Percentiles rank a stretch among this genome's conserved stretches.
Evolutionary conservation across 1,139 yeast genomes (phyloP).

Genomic region (Torulaspora globosa): DNA sequence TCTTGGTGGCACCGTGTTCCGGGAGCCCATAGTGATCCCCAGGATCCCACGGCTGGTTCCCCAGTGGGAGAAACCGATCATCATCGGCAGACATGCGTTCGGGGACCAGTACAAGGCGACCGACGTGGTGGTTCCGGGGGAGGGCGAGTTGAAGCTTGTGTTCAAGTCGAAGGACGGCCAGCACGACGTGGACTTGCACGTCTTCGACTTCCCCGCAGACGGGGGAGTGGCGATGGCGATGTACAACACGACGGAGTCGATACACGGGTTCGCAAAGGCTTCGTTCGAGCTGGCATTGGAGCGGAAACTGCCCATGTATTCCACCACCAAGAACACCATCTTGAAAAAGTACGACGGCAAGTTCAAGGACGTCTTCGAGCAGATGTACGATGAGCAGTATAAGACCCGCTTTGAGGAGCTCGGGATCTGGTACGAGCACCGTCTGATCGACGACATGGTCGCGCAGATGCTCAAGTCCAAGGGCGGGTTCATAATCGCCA

Average conservation of each 20-base stretch:
- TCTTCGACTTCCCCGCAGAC: constrained; percentile 61
- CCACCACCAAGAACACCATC: constrained; percentile 91
- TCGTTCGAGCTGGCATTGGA: constrained; percentile 84
- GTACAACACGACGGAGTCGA: constrained; percentile 94
- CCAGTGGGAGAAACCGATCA: constrained; percentile 91
- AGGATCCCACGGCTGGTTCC: constrained; percentile 86
- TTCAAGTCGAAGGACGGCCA: constrained; percentile 75
- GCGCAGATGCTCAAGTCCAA: constrained; percentile 95
- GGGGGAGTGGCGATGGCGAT: constrained; percentile 87
- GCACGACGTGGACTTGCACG: constrained; percentile 51
- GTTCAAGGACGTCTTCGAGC: constrained; percentile 89
- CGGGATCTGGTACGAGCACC: constrained; percentile 93
- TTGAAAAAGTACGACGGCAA: constrained; percentile 90
- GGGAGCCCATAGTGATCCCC: constrained; percentile 92
- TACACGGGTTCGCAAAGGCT: constrained; percentile 84
- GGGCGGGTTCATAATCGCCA: constrained; percentile 92
- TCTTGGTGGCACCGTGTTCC: constrained; percentile 91
- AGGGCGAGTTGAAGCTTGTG: constrained; percentile 75
- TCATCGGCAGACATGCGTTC: constrained; percentile 94
- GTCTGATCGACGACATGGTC: constrained; percentile 96
- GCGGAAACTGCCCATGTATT: constrained; percentile 71
- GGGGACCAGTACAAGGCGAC: constrained; percentile 97
- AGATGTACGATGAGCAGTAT: constrained; percentile 67
- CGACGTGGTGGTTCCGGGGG: constrained; percentile 70
- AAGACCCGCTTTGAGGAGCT: constrained; percentile 64